These are phyloP conservation scores for Lachancea quebecensis DNA, from an alignment of 805 yeast species.

Conservation along the genomic window DNA sequence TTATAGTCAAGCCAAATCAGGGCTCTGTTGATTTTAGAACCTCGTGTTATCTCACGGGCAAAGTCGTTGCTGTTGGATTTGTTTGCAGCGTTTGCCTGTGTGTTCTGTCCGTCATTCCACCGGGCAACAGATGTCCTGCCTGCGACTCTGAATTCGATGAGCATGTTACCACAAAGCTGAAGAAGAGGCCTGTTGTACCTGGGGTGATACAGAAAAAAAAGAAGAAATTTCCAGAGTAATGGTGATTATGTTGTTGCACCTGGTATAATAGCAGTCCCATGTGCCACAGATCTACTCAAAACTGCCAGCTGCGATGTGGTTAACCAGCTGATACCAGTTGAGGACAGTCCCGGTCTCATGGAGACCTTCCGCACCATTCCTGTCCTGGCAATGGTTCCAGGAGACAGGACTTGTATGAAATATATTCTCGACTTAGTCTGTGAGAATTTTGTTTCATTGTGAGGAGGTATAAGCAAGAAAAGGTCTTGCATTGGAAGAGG, in stretches of 20 bases:
- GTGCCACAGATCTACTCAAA: slow-evolving; percentile 8
- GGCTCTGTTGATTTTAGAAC: slow-evolving; percentile 89
- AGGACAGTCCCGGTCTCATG: no score
- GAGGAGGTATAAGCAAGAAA: no score
- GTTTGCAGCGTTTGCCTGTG: slow-evolving; percentile 95
- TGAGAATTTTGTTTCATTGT: no score
- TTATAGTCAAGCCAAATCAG: slow-evolving; percentile 73
- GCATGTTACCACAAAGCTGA: slow-evolving; percentile 49
- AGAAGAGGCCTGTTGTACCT: slow-evolving; percentile 51
- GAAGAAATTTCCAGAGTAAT: slow-evolving; percentile 14
- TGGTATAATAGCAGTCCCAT: slow-evolving; percentile 5
- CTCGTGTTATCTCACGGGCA: slow-evolving; percentile 86
- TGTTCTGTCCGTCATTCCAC: slow-evolving; percentile 61
- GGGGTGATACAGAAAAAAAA: slow-evolving; percentile 32
- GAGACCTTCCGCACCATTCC: no score
- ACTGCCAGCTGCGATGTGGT: slow-evolving; percentile 39
- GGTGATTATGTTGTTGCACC: background rate
- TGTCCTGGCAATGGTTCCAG: no score
- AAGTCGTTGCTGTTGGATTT: slow-evolving; percentile 84
- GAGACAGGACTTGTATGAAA: no score
- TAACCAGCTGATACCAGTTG: slow-evolving; percentile 29
- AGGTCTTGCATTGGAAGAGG: no score
- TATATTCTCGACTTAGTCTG: no score
- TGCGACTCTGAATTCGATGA: slow-evolving; percentile 76
- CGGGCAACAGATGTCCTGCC: slow-evolving; percentile 67